Evolutionary conservation across 129 eudicot genomes (phyloP), one percentile per base, ranked within the genome.

Genomic region (Kitagawia praeruptora): DNA sequence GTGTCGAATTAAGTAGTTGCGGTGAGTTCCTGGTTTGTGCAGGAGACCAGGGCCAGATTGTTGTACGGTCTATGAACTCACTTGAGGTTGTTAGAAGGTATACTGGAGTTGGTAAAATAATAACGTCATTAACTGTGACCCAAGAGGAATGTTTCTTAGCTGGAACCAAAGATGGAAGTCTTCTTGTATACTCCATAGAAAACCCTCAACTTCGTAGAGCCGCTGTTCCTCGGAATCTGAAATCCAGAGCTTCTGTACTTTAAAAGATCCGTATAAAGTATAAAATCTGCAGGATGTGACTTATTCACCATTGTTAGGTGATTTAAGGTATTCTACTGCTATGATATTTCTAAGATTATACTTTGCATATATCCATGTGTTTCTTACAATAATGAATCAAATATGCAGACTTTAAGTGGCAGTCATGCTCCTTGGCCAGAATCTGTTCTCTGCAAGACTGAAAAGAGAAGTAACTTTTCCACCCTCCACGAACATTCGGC

Each of bases 1-100:
- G 98, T 84, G 77, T 96, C 23, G 97, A 96, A 81, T 86, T 96
- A 70, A 96, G 99, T 81, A 81, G 86, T 67, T 96, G 99, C 66
- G 99, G 99, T 16, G 93, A 92, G 87, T 96, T 92, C 82, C 81
- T 96, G 84, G 96, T 92, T 71, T 90, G 96, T 86, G 97, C 98
- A 12, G 99, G 99, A 28, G 99, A 96, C 76, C 97, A 92, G 73
- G 99, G 99, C 11, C 97, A 90, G 82, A 88, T 96, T 74, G 83
- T 91, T 63, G 96, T 96, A n/a, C 90, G 99, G 67, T 87, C 96
- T 72, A 90, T 96, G 98, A 85, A 85, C 78, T 87, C 98, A 0
- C 96, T 96, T 38, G 99, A 96, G 80, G 76, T 92, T 21, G 86
- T 96, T 39, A 82, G 84, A 49, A 90, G 87, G 83, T 96, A 89